Evolutionary conservation across 345 rosid genomes (phyloP).

Genomic region (Bretschneidera sinensis): DNA sequence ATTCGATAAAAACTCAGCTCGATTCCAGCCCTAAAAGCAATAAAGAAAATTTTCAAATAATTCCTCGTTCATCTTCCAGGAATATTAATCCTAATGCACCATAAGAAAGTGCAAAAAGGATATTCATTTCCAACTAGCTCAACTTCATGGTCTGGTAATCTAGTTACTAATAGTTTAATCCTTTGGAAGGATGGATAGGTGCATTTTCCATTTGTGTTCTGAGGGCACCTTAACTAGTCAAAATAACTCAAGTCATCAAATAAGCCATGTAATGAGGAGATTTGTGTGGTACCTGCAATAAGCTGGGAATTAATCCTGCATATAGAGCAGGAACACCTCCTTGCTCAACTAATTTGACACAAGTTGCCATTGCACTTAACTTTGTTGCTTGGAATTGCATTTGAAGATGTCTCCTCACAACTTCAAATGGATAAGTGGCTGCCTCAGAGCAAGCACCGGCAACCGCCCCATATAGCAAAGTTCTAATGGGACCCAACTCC

Average conservation of each 20-base stretch:
- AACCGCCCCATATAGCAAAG: constrained; percentile 78
- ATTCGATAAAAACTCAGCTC: too few relatives aligned
- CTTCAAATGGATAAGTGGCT: constrained; percentile 92
- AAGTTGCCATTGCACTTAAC: constrained; percentile 62
- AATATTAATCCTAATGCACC: too few relatives aligned
- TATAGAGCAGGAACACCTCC: constrained; percentile 90
- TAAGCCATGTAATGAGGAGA: neutral
- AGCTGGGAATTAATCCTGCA: constrained; percentile 79
- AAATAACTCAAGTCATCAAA: neutral
- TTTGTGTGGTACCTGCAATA: constrained; percentile 63
- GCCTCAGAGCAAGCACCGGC: constrained; percentile 93
- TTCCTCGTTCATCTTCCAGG: too few relatives aligned
- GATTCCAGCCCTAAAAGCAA: neutral
- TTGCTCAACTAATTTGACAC: constrained; percentile 58
- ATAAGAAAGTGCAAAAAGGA: too few relatives aligned
- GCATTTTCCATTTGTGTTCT: neutral
- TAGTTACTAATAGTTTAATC: neutral
- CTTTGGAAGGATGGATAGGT: neutral
- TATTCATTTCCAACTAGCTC: neutral
- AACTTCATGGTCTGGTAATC: neutral
- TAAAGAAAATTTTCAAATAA: too few relatives aligned
- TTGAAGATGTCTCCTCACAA: constrained; percentile 89
- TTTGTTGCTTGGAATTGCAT: constrained; percentile 64
- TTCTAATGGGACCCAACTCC: constrained; percentile 76
- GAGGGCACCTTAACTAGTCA: neutral